Evolutionary conservation across 768 basidiomycete species (phyloP).

Genomic region (Pholiota molesta): DNA sequence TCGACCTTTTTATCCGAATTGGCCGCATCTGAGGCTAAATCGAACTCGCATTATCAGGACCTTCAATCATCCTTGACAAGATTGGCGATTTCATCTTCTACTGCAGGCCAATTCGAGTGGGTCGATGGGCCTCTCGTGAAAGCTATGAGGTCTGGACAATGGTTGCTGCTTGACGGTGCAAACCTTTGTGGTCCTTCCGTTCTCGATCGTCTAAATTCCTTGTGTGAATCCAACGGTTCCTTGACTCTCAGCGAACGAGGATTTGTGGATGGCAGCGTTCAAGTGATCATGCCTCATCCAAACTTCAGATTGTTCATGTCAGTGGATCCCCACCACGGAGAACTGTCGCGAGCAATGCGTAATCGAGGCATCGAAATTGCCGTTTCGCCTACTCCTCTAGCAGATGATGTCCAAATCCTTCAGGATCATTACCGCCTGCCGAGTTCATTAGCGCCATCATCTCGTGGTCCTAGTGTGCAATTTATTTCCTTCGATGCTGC

Average conservation of each 20-base stretch:
- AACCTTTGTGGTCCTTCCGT: constrained; percentile 96
- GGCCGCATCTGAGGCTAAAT: constrained; percentile 14
- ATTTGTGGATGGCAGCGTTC: constrained; percentile 72
- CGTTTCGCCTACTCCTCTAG: constrained; percentile 37
- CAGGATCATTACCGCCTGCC: constrained; percentile 56
- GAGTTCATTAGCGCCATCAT: constrained; percentile 8
- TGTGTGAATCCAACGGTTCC: constrained; percentile 85
- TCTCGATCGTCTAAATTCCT: constrained; percentile 93
- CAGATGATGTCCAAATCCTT: constrained; percentile 52
- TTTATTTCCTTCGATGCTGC: constrained; percentile 34
- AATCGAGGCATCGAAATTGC: constrained; percentile 92
- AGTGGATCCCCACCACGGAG: constrained; percentile 88
- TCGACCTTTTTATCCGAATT: constrained; percentile 22
- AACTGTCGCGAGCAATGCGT: constrained; percentile 97
- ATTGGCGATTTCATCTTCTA: constrained; percentile 24
- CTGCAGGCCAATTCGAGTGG: constrained; percentile 82
- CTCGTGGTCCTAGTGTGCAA: constrained; percentile 13
- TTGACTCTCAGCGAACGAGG: constrained; percentile 92
- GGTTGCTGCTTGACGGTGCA: constrained; percentile 90
- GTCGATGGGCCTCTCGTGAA: constrained; percentile 88
- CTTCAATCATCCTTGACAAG: constrained; percentile 23
- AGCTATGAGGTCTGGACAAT: constrained; percentile 85
- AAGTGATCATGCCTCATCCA: constrained; percentile 80
- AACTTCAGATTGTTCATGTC: constrained; percentile 94
- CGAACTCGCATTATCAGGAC: constrained; percentile 11